A percentile compares a stretch with the other conserved stretches of the same genome.
Conservation (phyloP, 768 basidiomycete species). For the Austroboletus festivus region DNA sequence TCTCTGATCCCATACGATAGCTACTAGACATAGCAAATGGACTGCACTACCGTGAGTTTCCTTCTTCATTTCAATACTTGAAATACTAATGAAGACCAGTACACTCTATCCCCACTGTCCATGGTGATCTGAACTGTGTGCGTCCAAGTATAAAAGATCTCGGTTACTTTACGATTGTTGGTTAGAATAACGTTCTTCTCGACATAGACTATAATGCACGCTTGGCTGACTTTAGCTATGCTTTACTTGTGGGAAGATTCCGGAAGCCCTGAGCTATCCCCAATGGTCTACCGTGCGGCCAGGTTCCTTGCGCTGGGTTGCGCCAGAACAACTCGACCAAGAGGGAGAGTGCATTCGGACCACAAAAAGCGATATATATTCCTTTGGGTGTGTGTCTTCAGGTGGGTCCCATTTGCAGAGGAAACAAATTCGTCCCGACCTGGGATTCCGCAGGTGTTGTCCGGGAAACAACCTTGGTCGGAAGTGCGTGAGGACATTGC, state of each 20-base stretch:
- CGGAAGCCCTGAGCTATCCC: background rate
- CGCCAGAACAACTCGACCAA: slow-evolving; percentile 30
- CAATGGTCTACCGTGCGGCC: background rate
- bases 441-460: no score
- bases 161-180: slow-evolving; percentile 3
- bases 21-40: slow-evolving; percentile 13
- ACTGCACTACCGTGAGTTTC: slow-evolving; percentile 5
- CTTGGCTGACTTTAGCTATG: background rate
- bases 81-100: background rate
- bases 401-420: no score
- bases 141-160: background rate
- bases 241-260: background rate
- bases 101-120: slow-evolving; percentile 1
- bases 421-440: no score
- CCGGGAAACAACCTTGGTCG: no score
- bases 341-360: slow-evolving; percentile 7
- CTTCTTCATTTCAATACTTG: background rate
- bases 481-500: no score
- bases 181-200: background rate
- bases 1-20: slow-evolving; percentile 17
- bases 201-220: background rate
- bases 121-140: slow-evolving; percentile 14
- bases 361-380: slow-evolving; percentile 12
- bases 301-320: slow-evolving; percentile 41
- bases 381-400: slow-evolving; percentile 25